Evolutionary conservation across 352 stramenopile species (phyloP).

Genomic region (Globisporangium nodosum): DNA sequence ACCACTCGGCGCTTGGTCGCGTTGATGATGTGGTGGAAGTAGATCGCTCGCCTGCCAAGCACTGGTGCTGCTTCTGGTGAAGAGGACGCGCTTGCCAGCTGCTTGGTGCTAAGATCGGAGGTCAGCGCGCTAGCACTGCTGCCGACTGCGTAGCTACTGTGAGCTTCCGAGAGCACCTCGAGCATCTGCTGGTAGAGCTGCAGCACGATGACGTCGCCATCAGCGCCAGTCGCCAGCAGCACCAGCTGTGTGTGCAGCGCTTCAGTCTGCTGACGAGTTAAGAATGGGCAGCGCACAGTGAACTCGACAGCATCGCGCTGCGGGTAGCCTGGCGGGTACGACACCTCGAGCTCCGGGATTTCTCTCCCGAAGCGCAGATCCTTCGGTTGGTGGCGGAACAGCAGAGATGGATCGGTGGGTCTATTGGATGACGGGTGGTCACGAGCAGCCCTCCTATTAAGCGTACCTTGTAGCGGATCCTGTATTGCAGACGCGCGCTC

Average conservation of each 20-base stretch:
- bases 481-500: conserved; percentile 29
- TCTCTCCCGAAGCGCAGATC: conserved; percentile 13
- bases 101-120: neutral
- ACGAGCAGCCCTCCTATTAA: neutral
- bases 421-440: neutral
- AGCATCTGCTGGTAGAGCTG: conserved; percentile 64
- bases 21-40: conserved; percentile 84
- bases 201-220: conserved; percentile 44
- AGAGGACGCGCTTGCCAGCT: neutral
- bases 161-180: conserved; percentile 32
- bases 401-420: neutral
- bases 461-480: conserved; percentile 37
- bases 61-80: neutral
- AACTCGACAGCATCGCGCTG: conserved; percentile 19
- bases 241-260: conserved; percentile 28
- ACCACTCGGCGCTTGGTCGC: conserved; percentile 63
- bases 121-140: neutral
- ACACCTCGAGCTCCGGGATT: conserved; percentile 39
- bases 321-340: conserved; percentile 40
- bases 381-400: neutral
- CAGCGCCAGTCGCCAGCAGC: conserved; percentile 20
- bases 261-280: conserved; percentile 34
- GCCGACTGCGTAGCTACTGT: neutral
- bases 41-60: conserved; percentile 69
- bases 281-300: conserved; percentile 42